Evolutionary conservation across 1,139 yeast species (phyloP).

Genomic region (Pichia sp.): DNA sequence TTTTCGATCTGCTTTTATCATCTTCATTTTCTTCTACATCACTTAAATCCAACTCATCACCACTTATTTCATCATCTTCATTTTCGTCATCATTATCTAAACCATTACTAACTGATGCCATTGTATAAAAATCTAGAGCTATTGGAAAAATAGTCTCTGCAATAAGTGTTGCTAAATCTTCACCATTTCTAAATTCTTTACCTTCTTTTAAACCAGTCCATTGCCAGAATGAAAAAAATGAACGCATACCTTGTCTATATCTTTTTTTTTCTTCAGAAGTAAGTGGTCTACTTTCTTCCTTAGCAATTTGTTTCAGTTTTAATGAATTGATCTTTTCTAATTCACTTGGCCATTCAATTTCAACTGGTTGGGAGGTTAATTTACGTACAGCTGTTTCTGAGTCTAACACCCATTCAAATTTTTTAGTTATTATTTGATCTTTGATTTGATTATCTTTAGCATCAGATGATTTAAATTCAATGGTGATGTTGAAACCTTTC

Average conservation of each 20-base stretch:
- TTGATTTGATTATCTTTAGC: conserved; percentile 33
- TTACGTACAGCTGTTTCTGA: conserved; percentile 48
- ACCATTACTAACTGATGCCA: conserved; percentile 55
- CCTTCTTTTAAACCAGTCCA: conserved; percentile 76
- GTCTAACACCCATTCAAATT: conserved; percentile 38
- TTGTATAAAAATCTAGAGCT: conserved; percentile 66
- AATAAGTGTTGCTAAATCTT: conserved; percentile 57
- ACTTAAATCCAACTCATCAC: conserved; percentile 51
- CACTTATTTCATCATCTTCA: conserved; percentile 43
- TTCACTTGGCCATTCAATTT: conserved; percentile 55
- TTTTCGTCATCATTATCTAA: conserved; percentile 45
- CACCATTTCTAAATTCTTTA: conserved; percentile 68
- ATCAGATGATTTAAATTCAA: conserved; percentile 40
- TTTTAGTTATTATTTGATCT: conserved; percentile 49
- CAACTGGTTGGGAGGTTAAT: conserved; percentile 42
- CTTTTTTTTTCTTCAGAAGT: conserved; percentile 47
- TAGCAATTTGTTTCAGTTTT: conserved; percentile 37
- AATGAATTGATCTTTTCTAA: conserved; percentile 49
- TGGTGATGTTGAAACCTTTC: conserved; percentile 48
- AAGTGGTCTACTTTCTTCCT: conserved; percentile 14
- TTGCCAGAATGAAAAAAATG: conserved; percentile 65
- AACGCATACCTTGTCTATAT: conserved; percentile 65
- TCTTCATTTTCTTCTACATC: conserved; percentile 37
- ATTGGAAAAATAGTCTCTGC: conserved; percentile 65
- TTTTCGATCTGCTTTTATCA: conserved; percentile 9